Conservation (phyloP, 2,329 filamentous ascomycete genomes). For the Cladobotryum mycophilum region DNA sequence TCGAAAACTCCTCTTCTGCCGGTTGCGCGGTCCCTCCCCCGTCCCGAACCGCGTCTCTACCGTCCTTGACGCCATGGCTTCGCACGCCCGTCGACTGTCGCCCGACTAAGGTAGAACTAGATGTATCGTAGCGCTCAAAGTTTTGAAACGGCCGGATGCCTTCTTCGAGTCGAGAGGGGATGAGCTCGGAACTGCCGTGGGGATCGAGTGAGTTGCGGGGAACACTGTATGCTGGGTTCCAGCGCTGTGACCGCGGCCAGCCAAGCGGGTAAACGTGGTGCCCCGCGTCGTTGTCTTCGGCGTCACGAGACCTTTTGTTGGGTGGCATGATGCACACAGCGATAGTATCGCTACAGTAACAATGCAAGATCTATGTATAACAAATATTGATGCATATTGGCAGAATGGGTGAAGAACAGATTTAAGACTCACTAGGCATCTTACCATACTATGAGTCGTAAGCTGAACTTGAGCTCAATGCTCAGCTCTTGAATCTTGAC, state of each 20-base stretch:
- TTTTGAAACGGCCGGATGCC: not conserved
- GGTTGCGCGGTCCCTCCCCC: not conserved
- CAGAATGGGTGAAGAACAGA: too few relatives aligned
- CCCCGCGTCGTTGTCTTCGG: too few relatives aligned
- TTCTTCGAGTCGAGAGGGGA: not conserved
- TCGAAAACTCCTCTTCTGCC: constrained; percentile 17
- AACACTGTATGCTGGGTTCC: constrained; percentile 22
- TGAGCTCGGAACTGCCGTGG: constrained; percentile 5
- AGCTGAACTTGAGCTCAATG: too few relatives aligned
- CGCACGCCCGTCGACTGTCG: not conserved
- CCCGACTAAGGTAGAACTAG: not conserved
- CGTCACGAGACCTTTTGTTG: too few relatives aligned
- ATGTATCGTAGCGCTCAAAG: not conserved
- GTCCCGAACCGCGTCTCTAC: not conserved
- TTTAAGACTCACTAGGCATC: too few relatives aligned
- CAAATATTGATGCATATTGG: too few relatives aligned
- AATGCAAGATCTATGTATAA: too few relatives aligned
- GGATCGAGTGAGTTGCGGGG: constrained; percentile 17
- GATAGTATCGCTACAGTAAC: too few relatives aligned
- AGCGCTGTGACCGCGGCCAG: constrained; percentile 15
- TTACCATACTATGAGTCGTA: too few relatives aligned
- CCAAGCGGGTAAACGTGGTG: too few relatives aligned
- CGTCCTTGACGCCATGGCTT: not conserved
- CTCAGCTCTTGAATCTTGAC: too few relatives aligned
- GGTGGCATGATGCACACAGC: too few relatives aligned